These are phyloP conservation scores for Margaritispora aquatica DNA, from an alignment of 495 filamentous ascomycete species.

Conservation along the genomic window DNA sequence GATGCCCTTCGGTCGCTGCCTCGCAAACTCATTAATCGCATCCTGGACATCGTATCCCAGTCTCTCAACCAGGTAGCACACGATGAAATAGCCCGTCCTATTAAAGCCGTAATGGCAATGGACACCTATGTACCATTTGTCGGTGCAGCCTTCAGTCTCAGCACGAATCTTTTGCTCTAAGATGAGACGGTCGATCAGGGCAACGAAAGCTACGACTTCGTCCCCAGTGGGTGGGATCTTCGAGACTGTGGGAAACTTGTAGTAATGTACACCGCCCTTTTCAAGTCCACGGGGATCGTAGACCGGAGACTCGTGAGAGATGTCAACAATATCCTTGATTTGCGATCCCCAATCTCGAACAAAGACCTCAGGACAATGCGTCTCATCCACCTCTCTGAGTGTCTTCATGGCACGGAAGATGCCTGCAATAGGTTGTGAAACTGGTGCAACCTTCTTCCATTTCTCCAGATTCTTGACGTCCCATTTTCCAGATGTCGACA, in stretches of 20 bases:
- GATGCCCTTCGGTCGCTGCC: constrained; percentile 72
- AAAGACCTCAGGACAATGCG: constrained; percentile 72
- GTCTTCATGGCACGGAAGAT: constrained; percentile 86
- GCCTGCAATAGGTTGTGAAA: constrained; percentile 68
- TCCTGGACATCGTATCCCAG: constrained; percentile 64
- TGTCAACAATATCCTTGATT: constrained; percentile 77
- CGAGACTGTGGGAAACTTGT: constrained; percentile 85
- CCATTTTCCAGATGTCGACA: constrained; percentile 89
- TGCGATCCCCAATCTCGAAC: constrained; percentile 55
- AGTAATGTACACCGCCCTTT: constrained; percentile 65
- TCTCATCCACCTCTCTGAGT: constrained; percentile 76
- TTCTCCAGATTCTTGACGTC: constrained; percentile 95
- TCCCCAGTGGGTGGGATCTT: constrained; percentile 74
- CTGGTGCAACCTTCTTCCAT: constrained; percentile 72
- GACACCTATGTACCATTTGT: constrained; percentile 58
- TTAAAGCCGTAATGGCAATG: constrained; percentile 63
- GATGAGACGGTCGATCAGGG: constrained; percentile 65
- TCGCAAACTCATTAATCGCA: constrained; percentile 76
- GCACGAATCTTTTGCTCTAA: constrained; percentile 41
- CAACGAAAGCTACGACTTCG: constrained; percentile 73
- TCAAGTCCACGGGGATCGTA: constrained; percentile 76
- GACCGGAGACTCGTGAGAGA: constrained; percentile 79
- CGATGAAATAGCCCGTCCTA: constrained; percentile 68
- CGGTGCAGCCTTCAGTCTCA: constrained; percentile 22
- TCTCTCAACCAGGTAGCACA: constrained; percentile 84